A percentile compares a stretch with the other conserved stretches of the same genome.
Evolutionary conservation across 2,329 filamentous ascomycete genomes (phyloP).

Genomic region (Epichloe elymi): DNA sequence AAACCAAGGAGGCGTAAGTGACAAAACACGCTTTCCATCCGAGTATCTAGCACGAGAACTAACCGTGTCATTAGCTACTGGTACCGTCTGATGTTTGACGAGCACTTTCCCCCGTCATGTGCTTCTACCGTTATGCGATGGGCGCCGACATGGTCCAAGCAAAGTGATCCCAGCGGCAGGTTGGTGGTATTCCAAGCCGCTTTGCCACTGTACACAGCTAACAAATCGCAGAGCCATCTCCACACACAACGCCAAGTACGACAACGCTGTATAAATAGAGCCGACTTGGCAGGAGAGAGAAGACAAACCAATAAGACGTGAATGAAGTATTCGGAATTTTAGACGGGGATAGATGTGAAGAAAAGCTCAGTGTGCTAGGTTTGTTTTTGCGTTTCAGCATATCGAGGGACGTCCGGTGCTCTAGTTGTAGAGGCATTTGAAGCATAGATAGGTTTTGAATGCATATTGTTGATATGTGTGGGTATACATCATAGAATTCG

Average conservation of each 20-base stretch:
- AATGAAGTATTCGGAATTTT: background rate
- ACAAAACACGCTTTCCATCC: no score
- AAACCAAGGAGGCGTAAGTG: conserved; percentile 84
- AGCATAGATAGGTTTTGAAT: background rate
- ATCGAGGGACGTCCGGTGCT: background rate
- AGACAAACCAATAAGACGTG: background rate
- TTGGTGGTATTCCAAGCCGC: conserved; percentile 20
- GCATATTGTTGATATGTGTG: background rate
- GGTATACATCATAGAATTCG: no score
- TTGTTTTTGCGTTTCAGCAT: background rate
- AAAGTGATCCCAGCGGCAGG: conserved; percentile 90
- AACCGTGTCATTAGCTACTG: conserved; percentile 51
- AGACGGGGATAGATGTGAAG: background rate
- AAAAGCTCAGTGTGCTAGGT: background rate
- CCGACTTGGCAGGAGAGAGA: background rate
- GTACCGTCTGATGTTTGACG: conserved; percentile 98
- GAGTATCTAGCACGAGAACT: background rate
- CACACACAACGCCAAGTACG: conserved; percentile 64
- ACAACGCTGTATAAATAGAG: conserved; percentile 27
- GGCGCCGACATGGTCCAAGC: conserved; percentile 95
- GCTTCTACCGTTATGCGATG: conserved; percentile 90
- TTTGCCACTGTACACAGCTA: conserved; percentile 2
- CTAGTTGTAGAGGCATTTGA: background rate
- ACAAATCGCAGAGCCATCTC: conserved; percentile 51
- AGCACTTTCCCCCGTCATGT: conserved; percentile 82